Evolutionary conservation across 805 yeast species (phyloP).

Genomic region (Pichia cephalocereana): DNA sequence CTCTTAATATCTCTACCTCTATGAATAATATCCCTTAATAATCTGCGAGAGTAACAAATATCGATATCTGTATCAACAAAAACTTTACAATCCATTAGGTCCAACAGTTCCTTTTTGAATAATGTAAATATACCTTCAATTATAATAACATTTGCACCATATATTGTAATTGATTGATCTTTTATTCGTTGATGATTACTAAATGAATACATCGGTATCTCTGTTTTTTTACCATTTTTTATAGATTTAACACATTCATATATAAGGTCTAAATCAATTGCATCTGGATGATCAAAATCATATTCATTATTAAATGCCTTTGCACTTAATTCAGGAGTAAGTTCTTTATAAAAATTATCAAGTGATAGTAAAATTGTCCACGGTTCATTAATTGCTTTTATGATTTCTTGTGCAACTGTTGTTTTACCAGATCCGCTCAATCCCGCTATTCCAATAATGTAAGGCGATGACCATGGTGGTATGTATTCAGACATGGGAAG

Average conservation of each 20-base stretch:
- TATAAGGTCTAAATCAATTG: conserved; percentile 70
- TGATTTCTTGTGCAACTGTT: conserved; percentile 76
- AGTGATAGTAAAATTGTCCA: conserved; percentile 88
- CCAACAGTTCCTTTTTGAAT: conserved; percentile 57
- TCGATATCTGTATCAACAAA: conserved; percentile 94
- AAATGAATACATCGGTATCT: conserved; percentile 67
- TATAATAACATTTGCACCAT: conserved; percentile 90
- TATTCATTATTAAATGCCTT: conserved; percentile 60
- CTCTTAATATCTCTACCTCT: conserved; percentile 82
- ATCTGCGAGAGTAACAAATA: conserved; percentile 80
- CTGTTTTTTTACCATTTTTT: conserved; percentile 60
- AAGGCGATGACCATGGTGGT: conserved; percentile 88
- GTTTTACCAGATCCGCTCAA: conserved; percentile 90
- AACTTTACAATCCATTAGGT: conserved; percentile 75
- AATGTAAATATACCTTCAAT: conserved; percentile 88
- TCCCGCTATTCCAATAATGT: conserved; percentile 82
- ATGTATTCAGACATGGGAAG: conserved; percentile 29
- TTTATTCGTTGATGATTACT: conserved; percentile 46
- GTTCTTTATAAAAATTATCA: conserved; percentile 84
- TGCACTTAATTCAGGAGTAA: conserved; percentile 49
- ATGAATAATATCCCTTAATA: conserved; percentile 76
- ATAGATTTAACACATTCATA: conserved; percentile 53
- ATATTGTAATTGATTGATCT: conserved; percentile 59
- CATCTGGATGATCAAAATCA: conserved; percentile 84
- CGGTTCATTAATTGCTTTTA: conserved; percentile 71